Evolutionary conservation across 2,329 filamentous ascomycete species (phyloP).

Genomic region (Fusarium nematophilum): DNA sequence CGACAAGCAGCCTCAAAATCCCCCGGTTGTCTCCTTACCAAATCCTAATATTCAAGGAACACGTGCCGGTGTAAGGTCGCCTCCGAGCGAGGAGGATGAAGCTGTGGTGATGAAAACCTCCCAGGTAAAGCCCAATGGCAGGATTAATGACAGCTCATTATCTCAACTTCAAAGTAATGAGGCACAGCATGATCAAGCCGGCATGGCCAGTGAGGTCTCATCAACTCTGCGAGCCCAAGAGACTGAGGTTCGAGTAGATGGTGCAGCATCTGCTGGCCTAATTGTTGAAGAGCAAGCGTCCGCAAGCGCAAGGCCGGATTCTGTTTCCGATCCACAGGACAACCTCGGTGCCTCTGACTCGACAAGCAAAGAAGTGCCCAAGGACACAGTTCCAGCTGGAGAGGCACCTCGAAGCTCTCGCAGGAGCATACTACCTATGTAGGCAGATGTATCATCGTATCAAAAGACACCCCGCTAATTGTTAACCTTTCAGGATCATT

Average conservation of each 20-base stretch:
- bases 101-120: constrained; percentile 50
- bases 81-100: constrained; percentile 55
- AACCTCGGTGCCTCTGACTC: background rate
- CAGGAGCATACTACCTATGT: constrained; percentile 35
- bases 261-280: constrained; percentile 3
- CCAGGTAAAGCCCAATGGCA: constrained; percentile 31
- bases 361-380: constrained; percentile 2
- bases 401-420: constrained; percentile 16
- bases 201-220: background rate
- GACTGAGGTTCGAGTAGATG: background rate
- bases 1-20: constrained; percentile 17
- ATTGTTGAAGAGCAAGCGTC: background rate
- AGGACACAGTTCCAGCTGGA: constrained; percentile 5
- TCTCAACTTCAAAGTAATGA: constrained; percentile 31
- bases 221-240: constrained; percentile 1
- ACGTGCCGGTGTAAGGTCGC: constrained; percentile 34
- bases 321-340: constrained; percentile 1
- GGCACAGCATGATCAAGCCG: constrained; percentile 11
- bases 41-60: constrained; percentile 35
- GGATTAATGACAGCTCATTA: constrained; percentile 15
- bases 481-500: constrained; percentile 29
- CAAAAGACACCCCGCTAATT: constrained; percentile 15
- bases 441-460: constrained; percentile 1
- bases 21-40: constrained; percentile 35
- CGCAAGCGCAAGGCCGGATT: background rate